Evolutionary conservation across 2,329 filamentous ascomycete genomes (phyloP).

Genomic region (Colletotrichum gloeosporioides): DNA sequence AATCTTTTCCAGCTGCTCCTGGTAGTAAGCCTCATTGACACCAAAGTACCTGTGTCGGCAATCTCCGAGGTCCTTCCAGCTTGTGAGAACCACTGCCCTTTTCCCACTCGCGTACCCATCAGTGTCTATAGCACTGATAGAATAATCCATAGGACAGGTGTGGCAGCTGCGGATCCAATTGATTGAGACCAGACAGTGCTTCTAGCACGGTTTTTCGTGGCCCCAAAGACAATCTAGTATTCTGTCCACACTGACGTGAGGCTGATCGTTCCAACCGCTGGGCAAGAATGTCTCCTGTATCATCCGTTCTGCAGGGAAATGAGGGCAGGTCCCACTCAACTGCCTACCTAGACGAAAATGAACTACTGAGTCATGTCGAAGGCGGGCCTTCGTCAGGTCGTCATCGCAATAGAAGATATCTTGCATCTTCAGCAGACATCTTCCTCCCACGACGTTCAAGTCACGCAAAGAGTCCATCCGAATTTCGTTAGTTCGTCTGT

Average conservation of each 20-base stretch:
- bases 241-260: rapidly evolving
- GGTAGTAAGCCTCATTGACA: rapidly evolving
- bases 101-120: neutral
- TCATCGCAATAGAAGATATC: neutral
- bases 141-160: neutral
- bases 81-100: neutral
- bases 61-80: neutral
- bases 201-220: neutral
- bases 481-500: neutral
- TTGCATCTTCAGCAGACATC: neutral
- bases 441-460: neutral
- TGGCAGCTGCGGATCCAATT: neutral
- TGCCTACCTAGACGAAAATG: neutral
- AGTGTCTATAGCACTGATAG: neutral
- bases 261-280: neutral
- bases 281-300: neutral
- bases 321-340: neutral
- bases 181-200: neutral
- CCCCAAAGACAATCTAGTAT: neutral
- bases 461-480: neutral
- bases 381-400: neutral
- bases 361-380: neutral
- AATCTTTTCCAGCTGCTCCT: rapidly evolving
- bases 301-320: neutral
- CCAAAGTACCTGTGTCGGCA: rapidly evolving